Percentiles rank a stretch among this genome's conserved stretches.
These are phyloP conservation scores for Nigrospora osmanthi DNA, from an alignment of 2,329 filamentous ascomycete genomes.

Conservation along the genomic window DNA sequence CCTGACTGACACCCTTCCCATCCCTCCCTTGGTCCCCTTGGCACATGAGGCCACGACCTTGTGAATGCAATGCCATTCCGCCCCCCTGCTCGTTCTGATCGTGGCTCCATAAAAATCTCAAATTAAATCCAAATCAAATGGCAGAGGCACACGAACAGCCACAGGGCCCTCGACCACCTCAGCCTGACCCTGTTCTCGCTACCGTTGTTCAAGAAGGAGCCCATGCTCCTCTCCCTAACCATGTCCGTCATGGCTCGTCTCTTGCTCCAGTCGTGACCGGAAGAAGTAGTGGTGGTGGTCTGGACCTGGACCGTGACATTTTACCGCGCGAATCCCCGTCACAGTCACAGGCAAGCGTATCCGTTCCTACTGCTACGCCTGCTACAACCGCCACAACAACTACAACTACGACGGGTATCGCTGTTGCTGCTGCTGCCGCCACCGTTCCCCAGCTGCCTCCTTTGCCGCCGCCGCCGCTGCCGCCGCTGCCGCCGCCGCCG, in stretches of 20 bases:
- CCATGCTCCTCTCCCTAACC: constrained; percentile 17
- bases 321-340: constrained; percentile 8
- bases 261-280: neutral
- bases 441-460: too few species aligned
- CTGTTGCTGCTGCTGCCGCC: neutral
- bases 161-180: constrained; percentile 24
- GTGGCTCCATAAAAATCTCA: constrained; percentile 23
- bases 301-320: neutral
- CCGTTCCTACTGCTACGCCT: neutral
- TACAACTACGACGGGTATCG: neutral
- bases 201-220: constrained; percentile 18
- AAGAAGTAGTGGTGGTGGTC: neutral
- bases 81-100: constrained; percentile 22
- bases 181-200: constrained; percentile 21
- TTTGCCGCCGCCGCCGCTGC: too few species aligned
- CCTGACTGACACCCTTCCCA: constrained; percentile 12
- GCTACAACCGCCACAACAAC: neutral
- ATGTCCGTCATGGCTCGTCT: constrained; percentile 5
- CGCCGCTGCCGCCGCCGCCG: too few species aligned
- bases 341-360: constrained; percentile 11
- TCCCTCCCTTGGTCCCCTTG: constrained; percentile 22
- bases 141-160: constrained; percentile 25
- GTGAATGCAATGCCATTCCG: constrained; percentile 13
- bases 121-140: constrained; percentile 29
- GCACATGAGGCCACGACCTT: constrained; percentile 9